Evolutionary conservation across 768 basidiomycete species (phyloP).

Genomic region (Collybia mongolica): DNA sequence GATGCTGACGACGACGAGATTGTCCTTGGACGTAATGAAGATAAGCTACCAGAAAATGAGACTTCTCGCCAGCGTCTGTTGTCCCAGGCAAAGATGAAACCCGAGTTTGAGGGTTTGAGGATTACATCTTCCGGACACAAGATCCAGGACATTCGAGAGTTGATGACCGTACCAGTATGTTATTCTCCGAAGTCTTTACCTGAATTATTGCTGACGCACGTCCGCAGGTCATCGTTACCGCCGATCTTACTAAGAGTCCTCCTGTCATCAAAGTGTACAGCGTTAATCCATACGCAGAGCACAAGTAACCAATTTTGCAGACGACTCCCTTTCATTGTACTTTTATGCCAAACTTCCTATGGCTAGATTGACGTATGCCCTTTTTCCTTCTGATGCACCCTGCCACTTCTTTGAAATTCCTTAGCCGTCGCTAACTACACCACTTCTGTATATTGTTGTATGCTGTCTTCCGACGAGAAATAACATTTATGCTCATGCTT

Average conservation of each 20-base stretch:
- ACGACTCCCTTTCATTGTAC: slow-evolving; percentile 23
- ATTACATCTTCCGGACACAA: slow-evolving; percentile 76
- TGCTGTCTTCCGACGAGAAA: slow-evolving; percentile 12
- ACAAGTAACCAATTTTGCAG: slow-evolving; percentile 38
- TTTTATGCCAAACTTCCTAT: slow-evolving; percentile 20
- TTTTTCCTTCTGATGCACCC: slow-evolving; percentile 7
- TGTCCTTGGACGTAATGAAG: slow-evolving; percentile 26
- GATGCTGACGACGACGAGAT: slow-evolving; percentile 84
- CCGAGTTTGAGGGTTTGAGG: slow-evolving; percentile 83
- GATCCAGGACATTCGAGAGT: slow-evolving; percentile 92
- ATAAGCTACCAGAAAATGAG: slow-evolving; percentile 39
- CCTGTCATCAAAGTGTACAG: slow-evolving; percentile 98
- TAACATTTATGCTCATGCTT: slow-evolving; percentile 8
- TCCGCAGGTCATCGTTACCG: slow-evolving; percentile 86
- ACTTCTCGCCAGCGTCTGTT: slow-evolving; percentile 76
- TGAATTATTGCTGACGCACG: slow-evolving; percentile 5
- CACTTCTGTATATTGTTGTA: slow-evolving; percentile 6
- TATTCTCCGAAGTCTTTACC: background rate
- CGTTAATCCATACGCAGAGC: slow-evolving; percentile 83
- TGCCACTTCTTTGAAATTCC: slow-evolving; percentile 11
- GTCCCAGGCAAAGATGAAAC: slow-evolving; percentile 73
- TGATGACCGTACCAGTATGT: slow-evolving; percentile 91
- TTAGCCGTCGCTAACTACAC: slow-evolving; percentile 4
- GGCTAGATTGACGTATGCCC: slow-evolving; percentile 15
- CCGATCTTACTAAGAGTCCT: slow-evolving; percentile 93